These are phyloP conservation scores for Schizosaccharomyces japonicus DNA, from an alignment of 805 yeast species.

Conservation along the genomic window DNA sequence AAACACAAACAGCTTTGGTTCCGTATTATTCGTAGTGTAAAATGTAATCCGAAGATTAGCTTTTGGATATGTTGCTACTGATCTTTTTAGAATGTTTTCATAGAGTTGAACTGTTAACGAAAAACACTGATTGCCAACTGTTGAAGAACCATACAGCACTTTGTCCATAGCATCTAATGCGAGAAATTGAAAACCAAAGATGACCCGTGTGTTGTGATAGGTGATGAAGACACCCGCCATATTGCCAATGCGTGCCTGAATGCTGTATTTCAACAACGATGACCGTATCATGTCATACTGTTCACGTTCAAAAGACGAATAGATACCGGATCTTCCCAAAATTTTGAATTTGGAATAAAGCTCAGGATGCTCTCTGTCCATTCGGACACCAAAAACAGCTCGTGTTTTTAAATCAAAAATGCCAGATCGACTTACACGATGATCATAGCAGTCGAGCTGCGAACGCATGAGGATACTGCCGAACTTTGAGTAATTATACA, in stretches of 20 bases:
- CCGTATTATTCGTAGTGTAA: constrained; percentile 16
- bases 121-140: constrained; percentile 50
- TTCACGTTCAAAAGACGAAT: constrained; percentile 69
- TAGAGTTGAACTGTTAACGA: constrained; percentile 32
- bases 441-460: constrained; percentile 65
- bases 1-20: constrained; percentile 18
- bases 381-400: constrained; percentile 68
- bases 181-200: constrained; percentile 78
- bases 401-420: constrained; percentile 80
- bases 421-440: constrained; percentile 65
- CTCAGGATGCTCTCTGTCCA: constrained; percentile 43
- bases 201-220: constrained; percentile 54
- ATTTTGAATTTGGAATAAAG: constrained; percentile 43
- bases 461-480: constrained; percentile 64
- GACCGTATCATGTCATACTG: constrained; percentile 48
- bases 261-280: constrained; percentile 56
- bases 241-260: constrained; percentile 83
- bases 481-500: constrained; percentile 52
- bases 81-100: constrained; percentile 21
- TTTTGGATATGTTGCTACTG: constrained; percentile 17
- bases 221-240: constrained; percentile 94
- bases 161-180: constrained; percentile 52
- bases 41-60: constrained; percentile 20
- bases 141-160: constrained; percentile 24
- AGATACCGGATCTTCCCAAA: constrained; percentile 32